Evolutionary conservation across 345 rosid species (phyloP).

Genomic region (Theobroma cacao): DNA sequence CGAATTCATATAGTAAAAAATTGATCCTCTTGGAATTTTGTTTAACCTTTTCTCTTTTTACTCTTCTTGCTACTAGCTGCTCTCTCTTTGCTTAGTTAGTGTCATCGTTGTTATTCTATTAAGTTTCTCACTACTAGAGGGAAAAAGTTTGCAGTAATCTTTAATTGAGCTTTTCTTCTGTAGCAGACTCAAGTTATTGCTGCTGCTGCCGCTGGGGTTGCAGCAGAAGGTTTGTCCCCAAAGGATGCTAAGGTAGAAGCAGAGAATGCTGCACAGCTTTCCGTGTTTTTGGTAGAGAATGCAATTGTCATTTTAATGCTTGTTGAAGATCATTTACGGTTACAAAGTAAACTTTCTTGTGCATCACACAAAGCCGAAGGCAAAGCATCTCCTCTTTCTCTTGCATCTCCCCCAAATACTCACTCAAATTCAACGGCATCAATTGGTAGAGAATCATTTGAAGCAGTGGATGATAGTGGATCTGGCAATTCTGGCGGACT

Average conservation of each 20-base stretch:
- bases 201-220: slow-evolving; percentile 70
- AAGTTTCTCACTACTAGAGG: background rate
- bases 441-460: slow-evolving; percentile 51
- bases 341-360: slow-evolving; percentile 85
- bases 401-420: slow-evolving; percentile 53
- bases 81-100: background rate
- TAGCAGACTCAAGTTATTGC: slow-evolving; percentile 99
- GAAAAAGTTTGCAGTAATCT: slow-evolving; percentile 18
- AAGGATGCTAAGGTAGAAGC: slow-evolving; percentile 85
- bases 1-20: background rate
- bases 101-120: background rate
- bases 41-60: background rate
- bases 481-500: slow-evolving; percentile 68
- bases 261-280: slow-evolving; percentile 97
- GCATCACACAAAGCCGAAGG: slow-evolving; percentile 49
- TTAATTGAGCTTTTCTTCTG: slow-evolving; percentile 29
- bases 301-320: slow-evolving; percentile 98
- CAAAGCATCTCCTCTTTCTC: slow-evolving; percentile 75
- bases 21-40: background rate
- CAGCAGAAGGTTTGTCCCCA: slow-evolving; percentile 95
- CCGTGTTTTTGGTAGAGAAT: slow-evolving; percentile 96
- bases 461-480: slow-evolving; percentile 53
- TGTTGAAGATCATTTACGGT: slow-evolving; percentile 97
- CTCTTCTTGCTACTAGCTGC: background rate
- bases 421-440: slow-evolving; percentile 40